phyloP scores from a whole-genome alignment of 2,329 filamentous ascomycete species.

The Curvularia spicifera region DNA sequence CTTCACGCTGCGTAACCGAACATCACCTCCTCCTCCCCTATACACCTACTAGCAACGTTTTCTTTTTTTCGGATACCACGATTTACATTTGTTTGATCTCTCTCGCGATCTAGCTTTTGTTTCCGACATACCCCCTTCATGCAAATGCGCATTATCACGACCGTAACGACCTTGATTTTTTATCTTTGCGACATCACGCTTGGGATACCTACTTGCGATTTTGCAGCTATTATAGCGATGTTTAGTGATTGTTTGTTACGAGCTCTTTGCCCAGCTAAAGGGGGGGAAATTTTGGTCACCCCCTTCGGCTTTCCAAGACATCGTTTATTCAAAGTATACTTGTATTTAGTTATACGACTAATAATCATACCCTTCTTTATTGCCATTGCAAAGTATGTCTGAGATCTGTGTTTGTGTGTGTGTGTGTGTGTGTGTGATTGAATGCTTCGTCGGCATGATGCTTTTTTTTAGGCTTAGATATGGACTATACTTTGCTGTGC shows the following conservation, averaged over 20 bases:
- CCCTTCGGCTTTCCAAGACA: not conserved
- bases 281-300: not conserved
- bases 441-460: not conserved
- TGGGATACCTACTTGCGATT: constrained; percentile 1
- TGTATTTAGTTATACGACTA: not conserved
- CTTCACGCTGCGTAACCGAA: not conserved
- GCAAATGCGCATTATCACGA: not conserved
- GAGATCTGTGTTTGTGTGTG: not conserved
- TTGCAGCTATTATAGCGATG: not conserved
- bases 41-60: not conserved
- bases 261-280: not conserved
- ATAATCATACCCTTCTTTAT: not conserved
- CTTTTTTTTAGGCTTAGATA: no score
- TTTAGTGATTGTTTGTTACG: not conserved
- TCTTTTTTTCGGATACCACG: not conserved
- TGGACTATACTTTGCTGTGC: no score
- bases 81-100: not conserved
- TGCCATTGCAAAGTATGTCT: not conserved
- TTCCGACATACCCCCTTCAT: not conserved
- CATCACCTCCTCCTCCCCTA: not conserved
- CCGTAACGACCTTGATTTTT: not conserved
- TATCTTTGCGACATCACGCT: not conserved
- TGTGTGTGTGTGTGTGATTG: not conserved
- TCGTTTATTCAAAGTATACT: not conserved
- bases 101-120: not conserved